phyloP scores from a whole-genome alignment of 164 flowering plant genomes.

The Pachysandra terminalis region DNA sequence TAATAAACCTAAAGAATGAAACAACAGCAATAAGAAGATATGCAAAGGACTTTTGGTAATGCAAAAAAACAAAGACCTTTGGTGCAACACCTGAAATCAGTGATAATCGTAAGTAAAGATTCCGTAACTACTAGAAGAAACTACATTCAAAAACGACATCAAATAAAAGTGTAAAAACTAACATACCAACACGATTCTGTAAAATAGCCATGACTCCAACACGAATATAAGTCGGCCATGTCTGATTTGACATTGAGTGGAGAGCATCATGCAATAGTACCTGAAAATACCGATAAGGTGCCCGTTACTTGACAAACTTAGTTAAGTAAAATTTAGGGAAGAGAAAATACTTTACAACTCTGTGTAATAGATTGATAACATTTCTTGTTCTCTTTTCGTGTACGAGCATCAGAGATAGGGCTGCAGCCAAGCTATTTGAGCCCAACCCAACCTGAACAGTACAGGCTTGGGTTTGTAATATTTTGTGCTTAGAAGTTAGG shows the following conservation, averaged over 20 bases:
- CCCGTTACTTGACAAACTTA: conserved; percentile 3
- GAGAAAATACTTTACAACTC: not conserved
- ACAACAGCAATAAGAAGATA: too few relatives aligned
- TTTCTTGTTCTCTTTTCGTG: too few relatives aligned
- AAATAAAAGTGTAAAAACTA: conserved; percentile 7
- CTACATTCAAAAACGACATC: not conserved
- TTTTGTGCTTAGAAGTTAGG: too few relatives aligned
- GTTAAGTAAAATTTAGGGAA: not conserved
- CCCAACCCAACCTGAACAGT: too few relatives aligned
- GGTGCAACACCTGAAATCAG: too few relatives aligned
- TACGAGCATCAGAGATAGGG: too few relatives aligned
- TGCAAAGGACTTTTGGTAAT: too few relatives aligned
- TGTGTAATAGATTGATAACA: too few relatives aligned
- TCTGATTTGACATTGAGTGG: conserved; percentile 31
- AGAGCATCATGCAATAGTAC: conserved; percentile 47
- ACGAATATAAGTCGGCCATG: conserved; percentile 67
- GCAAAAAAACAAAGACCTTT: too few relatives aligned
- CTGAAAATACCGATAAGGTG: conserved; percentile 29
- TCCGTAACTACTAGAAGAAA: not conserved
- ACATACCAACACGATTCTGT: conserved; percentile 85
- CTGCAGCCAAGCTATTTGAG: too few relatives aligned
- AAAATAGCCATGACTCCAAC: conserved; percentile 67
- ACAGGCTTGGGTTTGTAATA: too few relatives aligned
- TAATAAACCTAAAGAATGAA: not conserved
- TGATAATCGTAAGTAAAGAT: not conserved